Percentiles rank a stretch among this genome's conserved stretches.
phyloP scores from a whole-genome alignment of 345 rosid species.

The Sisymbrium irio region DNA sequence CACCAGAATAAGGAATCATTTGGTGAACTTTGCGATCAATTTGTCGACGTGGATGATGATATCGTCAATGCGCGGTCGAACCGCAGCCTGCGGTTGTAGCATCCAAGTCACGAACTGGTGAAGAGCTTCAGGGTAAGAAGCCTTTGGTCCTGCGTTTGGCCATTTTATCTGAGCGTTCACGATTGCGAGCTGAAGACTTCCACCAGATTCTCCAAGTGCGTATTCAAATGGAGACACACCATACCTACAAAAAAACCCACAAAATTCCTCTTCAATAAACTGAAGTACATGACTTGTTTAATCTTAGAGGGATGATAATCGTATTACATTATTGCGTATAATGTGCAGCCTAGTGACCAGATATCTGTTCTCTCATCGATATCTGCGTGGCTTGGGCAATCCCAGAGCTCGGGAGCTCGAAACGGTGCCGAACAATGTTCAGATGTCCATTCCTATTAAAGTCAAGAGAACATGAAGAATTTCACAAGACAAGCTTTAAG shows the following conservation, averaged over 20 bases:
- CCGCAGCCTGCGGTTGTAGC: constrained; percentile 90
- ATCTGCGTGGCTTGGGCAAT: constrained; percentile 92
- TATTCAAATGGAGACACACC: constrained; percentile 96
- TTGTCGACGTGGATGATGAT: constrained; percentile 92
- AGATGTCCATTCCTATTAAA: constrained; percentile 85
- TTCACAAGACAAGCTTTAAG: background rate
- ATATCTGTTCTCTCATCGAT: constrained; percentile 98
- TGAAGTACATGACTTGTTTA: background rate
- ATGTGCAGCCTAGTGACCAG: constrained; percentile 98
- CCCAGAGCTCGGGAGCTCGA: constrained; percentile 99
- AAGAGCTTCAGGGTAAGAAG: constrained; percentile 75
- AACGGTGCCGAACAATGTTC: constrained; percentile 96
- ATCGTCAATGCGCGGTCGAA: constrained; percentile 85
- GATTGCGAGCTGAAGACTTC: constrained; percentile 90
- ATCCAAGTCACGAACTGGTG: constrained; percentile 96
- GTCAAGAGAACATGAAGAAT: background rate
- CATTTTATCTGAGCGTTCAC: constrained; percentile 94
- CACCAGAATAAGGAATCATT: constrained; percentile 26
- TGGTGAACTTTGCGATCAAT: constrained; percentile 74
- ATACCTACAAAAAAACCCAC: constrained; percentile 52
- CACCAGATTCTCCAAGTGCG: constrained; percentile 95
- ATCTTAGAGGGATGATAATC: background rate
- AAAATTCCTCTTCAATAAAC: background rate
- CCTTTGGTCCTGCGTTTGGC: constrained; percentile 84
- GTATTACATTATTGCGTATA: constrained; percentile 92